Base-by-base conservation (phyloP, 164 flowering plant species). In the Magnolia sinica region DNA sequence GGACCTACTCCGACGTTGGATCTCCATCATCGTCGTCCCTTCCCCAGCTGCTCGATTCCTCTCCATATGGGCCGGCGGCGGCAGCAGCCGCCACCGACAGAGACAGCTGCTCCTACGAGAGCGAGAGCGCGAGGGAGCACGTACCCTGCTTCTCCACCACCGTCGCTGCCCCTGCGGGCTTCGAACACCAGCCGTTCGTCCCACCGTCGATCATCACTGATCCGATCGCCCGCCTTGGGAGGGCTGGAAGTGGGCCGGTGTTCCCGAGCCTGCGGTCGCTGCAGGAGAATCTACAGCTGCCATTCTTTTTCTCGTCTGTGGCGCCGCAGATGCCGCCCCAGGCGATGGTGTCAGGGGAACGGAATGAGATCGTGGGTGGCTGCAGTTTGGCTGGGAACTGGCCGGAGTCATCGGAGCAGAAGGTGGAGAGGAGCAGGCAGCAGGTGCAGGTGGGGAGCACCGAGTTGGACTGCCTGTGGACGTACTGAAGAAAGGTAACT, bases 111-210 rank as follows among this genome's bases (percentile, higher is more conserved):
- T 84, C 94, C 4, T 85, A 73, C 71, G 90, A 88, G 75, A 74
- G 80, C 31, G 82, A 78, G 65, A 71, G 27, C 55, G 76, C 76
- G 71, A 75, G 81, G 75, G 88, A 91, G 91, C 98, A 91, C 97
- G 98, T 91, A 93, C 86, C 97, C 98, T 95, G 98, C 90, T 95
- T 95, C 98, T 95, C 98, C 98, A 93, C 86, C 64, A 18, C 80
- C 24, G 65, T 82, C 14, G 71, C 71, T 2, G 50, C n/a, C 20
- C 45, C 49, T 10, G 50, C 50, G 3, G 81, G 87, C 63, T 73
- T 70, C 73, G 59, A 45, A 59, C 82, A 76, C 49, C 77, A 52
- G 23, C 14, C 72, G 13, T 64, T 1, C 52, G 16, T 24, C 22
- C 77, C 76, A 0, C 74, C 83, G 27, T 74, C 72, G 51, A 65